These are phyloP conservation scores for Spinellus fusiger DNA, from an alignment of 192 early-diverging fungal genomes.

Conservation along the genomic window DNA sequence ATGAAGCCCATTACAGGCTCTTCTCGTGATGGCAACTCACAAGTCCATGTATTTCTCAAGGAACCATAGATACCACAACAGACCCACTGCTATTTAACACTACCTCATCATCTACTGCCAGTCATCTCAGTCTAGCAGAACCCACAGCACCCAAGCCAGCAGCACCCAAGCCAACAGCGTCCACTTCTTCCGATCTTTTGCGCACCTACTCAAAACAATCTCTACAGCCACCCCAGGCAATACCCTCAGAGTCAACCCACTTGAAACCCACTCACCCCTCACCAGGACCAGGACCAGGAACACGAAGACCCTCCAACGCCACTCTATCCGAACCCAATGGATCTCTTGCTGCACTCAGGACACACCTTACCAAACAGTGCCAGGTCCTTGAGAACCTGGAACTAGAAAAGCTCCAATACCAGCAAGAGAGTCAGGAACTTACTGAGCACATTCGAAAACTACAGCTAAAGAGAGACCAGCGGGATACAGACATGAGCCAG, in stretches of 20 bases:
- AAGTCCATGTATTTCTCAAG: background rate
- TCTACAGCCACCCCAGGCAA: background rate
- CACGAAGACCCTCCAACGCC: background rate
- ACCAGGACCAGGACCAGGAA: background rate
- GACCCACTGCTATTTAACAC: background rate
- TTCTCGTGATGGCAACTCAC: slow-evolving; percentile 1
- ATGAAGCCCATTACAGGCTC: background rate
- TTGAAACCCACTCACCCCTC: background rate
- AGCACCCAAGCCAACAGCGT: no score
- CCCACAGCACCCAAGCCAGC: no score
- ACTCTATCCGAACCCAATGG: background rate
- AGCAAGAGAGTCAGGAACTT: background rate
- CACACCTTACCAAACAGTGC: background rate
- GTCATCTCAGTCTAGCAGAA: no score
- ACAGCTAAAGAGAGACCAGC: background rate
- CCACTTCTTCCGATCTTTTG: background rate
- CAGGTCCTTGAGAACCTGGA: background rate
- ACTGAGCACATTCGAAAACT: background rate
- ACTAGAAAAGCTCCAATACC: slow-evolving; percentile 2
- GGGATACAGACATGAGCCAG: background rate
- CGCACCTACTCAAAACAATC: background rate
- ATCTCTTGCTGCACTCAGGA: background rate
- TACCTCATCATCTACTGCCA: no score
- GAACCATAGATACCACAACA: background rate
- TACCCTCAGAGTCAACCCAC: background rate